Evolutionary conservation across 495 filamentous ascomycete species (phyloP).

Genomic region (Podospora fimiseda): DNA sequence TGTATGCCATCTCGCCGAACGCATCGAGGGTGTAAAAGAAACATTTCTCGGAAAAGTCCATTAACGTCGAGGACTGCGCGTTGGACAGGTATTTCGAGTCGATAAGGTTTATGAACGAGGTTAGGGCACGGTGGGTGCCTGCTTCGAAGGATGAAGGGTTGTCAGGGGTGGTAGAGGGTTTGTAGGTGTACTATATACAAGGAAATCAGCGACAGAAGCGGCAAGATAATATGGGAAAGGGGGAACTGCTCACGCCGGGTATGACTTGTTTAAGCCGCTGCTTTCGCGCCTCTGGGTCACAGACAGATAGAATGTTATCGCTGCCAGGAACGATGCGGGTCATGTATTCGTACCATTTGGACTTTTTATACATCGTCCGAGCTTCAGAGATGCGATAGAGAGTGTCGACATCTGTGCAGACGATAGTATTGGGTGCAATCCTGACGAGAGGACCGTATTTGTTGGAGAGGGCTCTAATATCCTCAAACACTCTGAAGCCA

Average conservation of each 20-base stretch:
- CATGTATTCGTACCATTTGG: conserved; percentile 38
- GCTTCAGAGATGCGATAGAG: conserved; percentile 33
- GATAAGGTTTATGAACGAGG: conserved; percentile 31
- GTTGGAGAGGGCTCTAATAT: conserved; percentile 6
- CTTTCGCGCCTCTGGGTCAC: conserved; percentile 21
- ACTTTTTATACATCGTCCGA: conserved; percentile 33
- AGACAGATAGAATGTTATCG: conserved; percentile 33
- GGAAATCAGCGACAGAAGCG: neutral
- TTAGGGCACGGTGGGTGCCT: conserved; percentile 43
- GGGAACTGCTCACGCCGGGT: conserved; percentile 23
- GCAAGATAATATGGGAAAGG: neutral
- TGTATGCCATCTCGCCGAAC: conserved; percentile 59
- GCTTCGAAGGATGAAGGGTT: conserved; percentile 42
- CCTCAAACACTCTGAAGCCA: neutral
- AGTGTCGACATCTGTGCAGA: conserved; percentile 35
- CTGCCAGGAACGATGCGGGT: conserved; percentile 33
- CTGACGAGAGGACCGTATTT: conserved; percentile 23
- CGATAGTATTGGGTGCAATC: conserved; percentile 23
- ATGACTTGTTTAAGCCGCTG: conserved; percentile 27
- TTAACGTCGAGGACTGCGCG: conserved; percentile 34
- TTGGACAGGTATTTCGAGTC: conserved; percentile 47
- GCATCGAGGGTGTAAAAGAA: conserved; percentile 54
- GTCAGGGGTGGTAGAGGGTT: no score
- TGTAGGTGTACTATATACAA: conserved; percentile 21
- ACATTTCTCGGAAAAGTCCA: conserved; percentile 47